These are phyloP conservation scores for Elsinoe australis DNA, from an alignment of 2,329 filamentous ascomycete species.

Conservation along the genomic window DNA sequence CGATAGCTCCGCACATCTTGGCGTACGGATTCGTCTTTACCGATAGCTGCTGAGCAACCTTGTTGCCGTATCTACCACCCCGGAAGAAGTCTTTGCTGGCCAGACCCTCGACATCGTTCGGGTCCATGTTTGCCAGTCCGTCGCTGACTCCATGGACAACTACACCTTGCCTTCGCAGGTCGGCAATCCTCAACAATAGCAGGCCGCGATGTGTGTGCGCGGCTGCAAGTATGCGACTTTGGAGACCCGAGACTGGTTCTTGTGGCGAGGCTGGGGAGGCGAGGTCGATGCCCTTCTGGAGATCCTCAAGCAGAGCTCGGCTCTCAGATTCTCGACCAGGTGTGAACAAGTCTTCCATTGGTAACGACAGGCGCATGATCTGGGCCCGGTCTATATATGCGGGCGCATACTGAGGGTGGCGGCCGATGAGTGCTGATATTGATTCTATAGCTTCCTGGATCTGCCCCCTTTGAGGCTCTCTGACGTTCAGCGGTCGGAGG, in stretches of 20 bases:
- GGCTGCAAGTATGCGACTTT: conserved; percentile 58
- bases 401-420: conserved; percentile 60
- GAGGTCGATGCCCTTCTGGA: conserved; percentile 47
- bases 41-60: conserved; percentile 49
- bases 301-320: conserved; percentile 29
- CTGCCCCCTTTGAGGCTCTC: neutral
- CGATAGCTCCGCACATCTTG: conserved; percentile 55
- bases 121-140: conserved; percentile 20
- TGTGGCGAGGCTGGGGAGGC: conserved; percentile 48
- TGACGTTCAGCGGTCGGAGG: conserved; percentile 7
- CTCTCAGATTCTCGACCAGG: conserved; percentile 9
- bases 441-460: neutral
- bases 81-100: conserved; percentile 49
- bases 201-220: conserved; percentile 62
- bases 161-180: conserved; percentile 21
- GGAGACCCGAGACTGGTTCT: conserved; percentile 53
- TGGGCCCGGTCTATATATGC: conserved; percentile 70
- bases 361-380: conserved; percentile 42
- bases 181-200: conserved; percentile 35
- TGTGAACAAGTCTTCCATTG: conserved; percentile 17
- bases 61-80: conserved; percentile 50
- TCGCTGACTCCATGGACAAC: conserved; percentile 15
- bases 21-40: conserved; percentile 56
- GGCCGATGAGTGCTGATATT: conserved; percentile 43
- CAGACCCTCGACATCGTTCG: conserved; percentile 42